phyloP scores from a whole-genome alignment of 2,329 filamentous ascomycete species.

The Penicillium freii region DNA sequence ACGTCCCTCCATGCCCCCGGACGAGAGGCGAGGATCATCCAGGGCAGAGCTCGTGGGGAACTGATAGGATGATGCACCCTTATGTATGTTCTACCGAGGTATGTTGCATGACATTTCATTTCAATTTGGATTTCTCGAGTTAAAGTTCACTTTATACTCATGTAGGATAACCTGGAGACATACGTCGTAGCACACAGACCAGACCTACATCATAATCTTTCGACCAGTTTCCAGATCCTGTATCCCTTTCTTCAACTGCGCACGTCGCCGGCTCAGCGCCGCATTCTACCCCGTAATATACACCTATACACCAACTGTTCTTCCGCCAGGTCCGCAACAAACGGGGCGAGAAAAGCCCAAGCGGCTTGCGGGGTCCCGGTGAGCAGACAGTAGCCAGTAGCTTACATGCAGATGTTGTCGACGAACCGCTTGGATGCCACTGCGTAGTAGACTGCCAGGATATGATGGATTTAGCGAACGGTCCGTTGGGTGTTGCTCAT shows the following conservation, averaged over 20 bases:
- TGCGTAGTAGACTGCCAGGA: slow-evolving; percentile 61
- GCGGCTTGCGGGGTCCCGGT: slow-evolving; percentile 51
- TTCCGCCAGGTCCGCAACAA: slow-evolving; percentile 49
- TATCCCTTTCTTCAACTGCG: neutral
- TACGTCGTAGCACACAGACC: neutral
- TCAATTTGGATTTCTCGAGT: neutral
- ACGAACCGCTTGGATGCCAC: slow-evolving; percentile 61
- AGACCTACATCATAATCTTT: neutral
- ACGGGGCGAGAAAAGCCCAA: slow-evolving; percentile 54
- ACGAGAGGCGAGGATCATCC: slow-evolving; percentile 31
- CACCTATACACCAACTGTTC: slow-evolving; percentile 52
- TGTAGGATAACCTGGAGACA: neutral
- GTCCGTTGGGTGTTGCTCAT: slow-evolving; percentile 15
- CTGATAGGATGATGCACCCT: slow-evolving; percentile 7
- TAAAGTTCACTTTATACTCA: neutral
- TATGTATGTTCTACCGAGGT: neutral
- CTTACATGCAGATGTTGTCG: slow-evolving; percentile 61
- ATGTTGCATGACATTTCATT: neutral
- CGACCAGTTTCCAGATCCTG: neutral
- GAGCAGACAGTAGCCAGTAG: slow-evolving; percentile 55
- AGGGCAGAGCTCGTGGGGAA: slow-evolving; percentile 20
- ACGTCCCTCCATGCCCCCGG: slow-evolving; percentile 39
- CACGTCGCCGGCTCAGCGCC: slow-evolving; percentile 16
- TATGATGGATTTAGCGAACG: slow-evolving; percentile 58
- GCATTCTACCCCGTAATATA: slow-evolving; percentile 60